phyloP scores from a whole-genome alignment of 2,329 filamentous ascomycete genomes.

The Aspergillus versicolor region DNA sequence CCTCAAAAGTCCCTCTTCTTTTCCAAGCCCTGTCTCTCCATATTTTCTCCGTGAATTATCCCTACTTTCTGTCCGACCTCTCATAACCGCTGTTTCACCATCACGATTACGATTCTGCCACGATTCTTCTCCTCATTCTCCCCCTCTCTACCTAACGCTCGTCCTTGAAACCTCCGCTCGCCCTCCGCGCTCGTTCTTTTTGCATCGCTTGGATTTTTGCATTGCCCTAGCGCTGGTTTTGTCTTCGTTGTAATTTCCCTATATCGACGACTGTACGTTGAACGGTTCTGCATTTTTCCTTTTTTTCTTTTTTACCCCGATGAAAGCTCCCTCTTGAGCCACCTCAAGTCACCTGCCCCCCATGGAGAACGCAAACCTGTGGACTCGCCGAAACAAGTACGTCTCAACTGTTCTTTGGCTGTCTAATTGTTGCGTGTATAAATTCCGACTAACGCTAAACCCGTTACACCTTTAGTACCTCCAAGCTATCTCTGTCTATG shows the following conservation, averaged over 20 bases:
- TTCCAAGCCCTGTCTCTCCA: background rate
- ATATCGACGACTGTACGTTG: slow-evolving; percentile 15
- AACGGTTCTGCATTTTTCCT: slow-evolving; percentile 7
- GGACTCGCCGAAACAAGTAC: slow-evolving; percentile 51
- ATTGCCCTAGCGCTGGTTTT: slow-evolving; percentile 13
- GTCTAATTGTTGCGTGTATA: background rate
- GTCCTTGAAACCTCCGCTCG: slow-evolving; percentile 11
- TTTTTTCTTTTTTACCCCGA: slow-evolving; percentile 25
- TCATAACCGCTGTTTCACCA: slow-evolving; percentile 17
- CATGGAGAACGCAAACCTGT: slow-evolving; percentile 53
- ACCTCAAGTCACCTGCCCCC: slow-evolving; percentile 31
- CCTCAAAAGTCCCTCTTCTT: slow-evolving; percentile 6
- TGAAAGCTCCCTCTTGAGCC: slow-evolving; percentile 40
- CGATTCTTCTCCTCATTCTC: slow-evolving; percentile 12
- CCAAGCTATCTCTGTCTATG: slow-evolving; percentile 88
- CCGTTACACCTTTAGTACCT: slow-evolving; percentile 58
- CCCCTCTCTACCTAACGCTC: slow-evolving; percentile 4
- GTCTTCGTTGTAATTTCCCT: slow-evolving; percentile 7
- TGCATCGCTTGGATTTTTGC: slow-evolving; percentile 6
- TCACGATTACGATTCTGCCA: slow-evolving; percentile 26
- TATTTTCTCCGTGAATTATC: slow-evolving; percentile 1
- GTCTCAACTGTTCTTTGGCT: slow-evolving; percentile 21
- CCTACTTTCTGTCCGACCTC: slow-evolving; percentile 29
- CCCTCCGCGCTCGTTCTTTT: slow-evolving; percentile 12
- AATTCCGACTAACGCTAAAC: slow-evolving; percentile 18